Evolutionary conservation across 495 filamentous ascomycete species (phyloP), one percentile per base, ranked within the genome.

Genomic region (Diplogelasinospora grovesii): DNA sequence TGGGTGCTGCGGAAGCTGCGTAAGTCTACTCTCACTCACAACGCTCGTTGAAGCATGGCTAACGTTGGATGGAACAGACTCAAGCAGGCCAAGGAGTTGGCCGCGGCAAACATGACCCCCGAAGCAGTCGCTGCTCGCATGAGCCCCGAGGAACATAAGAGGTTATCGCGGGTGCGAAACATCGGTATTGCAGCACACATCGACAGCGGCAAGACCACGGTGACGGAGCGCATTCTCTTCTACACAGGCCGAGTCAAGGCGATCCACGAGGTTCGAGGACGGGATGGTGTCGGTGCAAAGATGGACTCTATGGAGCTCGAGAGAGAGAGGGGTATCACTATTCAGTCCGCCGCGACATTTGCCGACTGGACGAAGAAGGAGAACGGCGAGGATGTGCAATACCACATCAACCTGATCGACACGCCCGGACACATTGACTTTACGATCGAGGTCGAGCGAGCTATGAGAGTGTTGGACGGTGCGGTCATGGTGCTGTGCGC

Each of bases 301-400:
- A 99, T 99, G 93, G 93, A 99, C 73, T 95, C 89, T 7, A 99
- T 99, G 93, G 93, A 97, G 35, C 67, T 99, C 47, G 93, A 99
- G 64, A 75, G 92, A 59, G 92, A 98, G 58, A 92, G 96, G 73
- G 92, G 92, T 58, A 98, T 98, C 60, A 98, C 92, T 41, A 98
- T 98, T 49, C 90, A 98, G 68, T 95, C 89, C 39, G 92, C 92
- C 27, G 92, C 92, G 16, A 98, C 92, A 2, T 99, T 94, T 62
- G 94, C 89, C 66, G 89, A 99, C 66, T 99, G 93, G 93, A 64
- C 84, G 42, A 97, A 95, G 74, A 61, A 68, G 33, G 70, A 79
- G 46, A 64, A 86, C 50, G 79, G 84, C 25, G 71, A 83, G 53
- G 85, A 96, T 6, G 82, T 93, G 60, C 86, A 78, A 41, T 99